Percentiles rank a stretch among this genome's conserved stretches.
Conservation (phyloP, 495 filamentous ascomycete species). For the Glonium stellatum region DNA sequence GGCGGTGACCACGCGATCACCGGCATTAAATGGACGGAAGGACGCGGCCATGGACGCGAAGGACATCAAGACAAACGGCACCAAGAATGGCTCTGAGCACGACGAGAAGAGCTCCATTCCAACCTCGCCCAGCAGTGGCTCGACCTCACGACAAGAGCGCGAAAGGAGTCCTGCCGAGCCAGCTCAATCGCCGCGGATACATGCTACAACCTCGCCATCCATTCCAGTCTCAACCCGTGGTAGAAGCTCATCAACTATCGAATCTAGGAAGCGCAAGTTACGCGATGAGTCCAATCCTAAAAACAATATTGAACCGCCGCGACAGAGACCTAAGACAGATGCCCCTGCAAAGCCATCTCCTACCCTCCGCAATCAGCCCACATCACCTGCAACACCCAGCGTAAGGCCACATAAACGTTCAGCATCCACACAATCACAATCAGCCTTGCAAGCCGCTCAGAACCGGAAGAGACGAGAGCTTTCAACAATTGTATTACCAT, state of each 20-base stretch:
- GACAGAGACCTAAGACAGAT: slow-evolving; percentile 24
- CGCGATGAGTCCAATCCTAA: slow-evolving; percentile 22
- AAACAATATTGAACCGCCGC: slow-evolving; percentile 17
- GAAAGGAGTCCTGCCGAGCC: slow-evolving; percentile 23
- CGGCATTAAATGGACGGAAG: slow-evolving; percentile 14
- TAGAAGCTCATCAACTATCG: slow-evolving; percentile 22
- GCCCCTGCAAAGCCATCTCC: slow-evolving; percentile 9
- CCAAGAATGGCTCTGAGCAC: slow-evolving; percentile 21
- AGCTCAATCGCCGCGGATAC: slow-evolving; percentile 10
- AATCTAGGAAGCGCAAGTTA: slow-evolving; percentile 26
- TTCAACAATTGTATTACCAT: slow-evolving; percentile 10
- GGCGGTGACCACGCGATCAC: slow-evolving; percentile 9
- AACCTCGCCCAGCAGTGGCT: slow-evolving; percentile 22
- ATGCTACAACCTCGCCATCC: slow-evolving; percentile 13
- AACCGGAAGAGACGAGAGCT: slow-evolving; percentile 25
- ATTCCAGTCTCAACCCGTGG: slow-evolving; percentile 17
- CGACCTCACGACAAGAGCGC: slow-evolving; percentile 18
- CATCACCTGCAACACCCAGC: slow-evolving; percentile 19
- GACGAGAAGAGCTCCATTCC: slow-evolving; percentile 25
- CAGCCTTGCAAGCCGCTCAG: slow-evolving; percentile 7
- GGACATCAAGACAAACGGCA: slow-evolving; percentile 20
- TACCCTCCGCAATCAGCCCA: slow-evolving; percentile 18
- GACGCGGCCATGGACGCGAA: slow-evolving; percentile 6
- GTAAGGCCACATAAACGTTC: slow-evolving; percentile 22
- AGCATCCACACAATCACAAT: slow-evolving; percentile 28